Base-by-base conservation (phyloP, 345 rosid species). In the Pseudoturritis turrita region DNA sequence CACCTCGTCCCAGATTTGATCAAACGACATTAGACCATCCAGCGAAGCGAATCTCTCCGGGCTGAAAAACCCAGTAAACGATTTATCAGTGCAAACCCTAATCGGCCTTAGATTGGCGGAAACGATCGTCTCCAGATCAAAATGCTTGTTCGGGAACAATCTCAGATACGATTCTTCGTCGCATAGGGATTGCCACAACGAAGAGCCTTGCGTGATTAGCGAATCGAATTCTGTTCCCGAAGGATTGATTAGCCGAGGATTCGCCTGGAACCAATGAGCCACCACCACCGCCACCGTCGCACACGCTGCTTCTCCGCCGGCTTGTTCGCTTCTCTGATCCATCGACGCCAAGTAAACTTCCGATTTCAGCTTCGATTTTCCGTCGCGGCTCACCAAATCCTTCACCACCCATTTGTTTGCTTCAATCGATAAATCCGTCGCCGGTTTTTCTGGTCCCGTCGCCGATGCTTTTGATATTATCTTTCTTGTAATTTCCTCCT, bases 1-100 rank as follows among this genome's bases (percentile, higher is more conserved):
- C 2, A 81, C 74, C 19, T 79, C 78, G 11, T 62, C 70, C 88
- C 93, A 84, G 2, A 88, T 75, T 13, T 84, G 79, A 40, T 88
- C 90, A 8, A 88, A 88, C 45, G 90, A 80, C 85, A 75, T 80
- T 3, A 65, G 25, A 35, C 72, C 86, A 19, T 43, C 65, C 2
- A 86, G 57, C 25, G 63, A 73, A 12, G 73, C 73, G 4, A 88
- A 86, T 39, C 78, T 84, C 51, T 84, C 84, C 0, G 86, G 83
- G 63, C 77, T 80, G 55, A 88, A 88, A 8, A 83, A 51, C 10
- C 87, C 93, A 0, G 84, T 77, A n/a, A 76, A 83, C 3, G 90
- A 88, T 26, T 77, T 79, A 18, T 82, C 77, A 0, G 3, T 61
- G 0, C 19, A 63, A 63, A 71, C 62, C 17, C 70, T 68, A 25